A percentile compares a stretch with the other conserved stretches of the same genome.
Conservation (phyloP, 1,284 basidiomycete species). For the Leccinum fuscescens region DNA sequence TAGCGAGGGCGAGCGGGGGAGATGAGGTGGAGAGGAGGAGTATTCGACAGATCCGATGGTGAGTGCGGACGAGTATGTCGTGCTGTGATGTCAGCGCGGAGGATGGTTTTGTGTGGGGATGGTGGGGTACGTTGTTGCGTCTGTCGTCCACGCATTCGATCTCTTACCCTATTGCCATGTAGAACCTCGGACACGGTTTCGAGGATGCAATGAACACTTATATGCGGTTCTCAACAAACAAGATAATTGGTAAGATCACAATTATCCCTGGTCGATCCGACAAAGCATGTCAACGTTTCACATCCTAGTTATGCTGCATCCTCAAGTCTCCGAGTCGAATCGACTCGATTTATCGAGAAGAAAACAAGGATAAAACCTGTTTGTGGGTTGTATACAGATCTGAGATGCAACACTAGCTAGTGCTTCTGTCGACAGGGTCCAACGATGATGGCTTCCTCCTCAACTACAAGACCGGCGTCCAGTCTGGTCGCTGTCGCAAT, state of each 20-base stretch:
- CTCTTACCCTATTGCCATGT: no score
- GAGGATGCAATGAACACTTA: background rate
- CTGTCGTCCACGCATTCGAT: background rate
- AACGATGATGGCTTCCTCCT: no score
- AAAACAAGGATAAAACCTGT: background rate
- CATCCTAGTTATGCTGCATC: background rate
- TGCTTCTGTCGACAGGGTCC: no score
- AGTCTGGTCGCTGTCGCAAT: no score
- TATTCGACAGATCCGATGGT: conserved; percentile 81
- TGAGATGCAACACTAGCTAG: no score
- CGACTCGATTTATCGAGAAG: background rate
- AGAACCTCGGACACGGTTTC: no score
- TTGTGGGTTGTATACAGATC: background rate
- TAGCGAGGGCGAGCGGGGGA: conserved; percentile 57
- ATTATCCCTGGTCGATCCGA: background rate
- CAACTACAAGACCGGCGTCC: no score
- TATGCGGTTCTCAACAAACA: background rate
- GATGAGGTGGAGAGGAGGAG: conserved; percentile 43
- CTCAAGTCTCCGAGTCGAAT: background rate
- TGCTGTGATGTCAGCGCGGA: conserved; percentile 36
- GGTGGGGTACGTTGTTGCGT: background rate
- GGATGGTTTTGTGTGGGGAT: background rate
- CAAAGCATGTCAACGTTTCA: background rate
- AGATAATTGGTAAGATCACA: background rate
- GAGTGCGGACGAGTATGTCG: conserved; percentile 68